Base-by-base conservation (phyloP, 495 filamentous ascomycete species). In the Penicillium macrosclerotiorum region DNA sequence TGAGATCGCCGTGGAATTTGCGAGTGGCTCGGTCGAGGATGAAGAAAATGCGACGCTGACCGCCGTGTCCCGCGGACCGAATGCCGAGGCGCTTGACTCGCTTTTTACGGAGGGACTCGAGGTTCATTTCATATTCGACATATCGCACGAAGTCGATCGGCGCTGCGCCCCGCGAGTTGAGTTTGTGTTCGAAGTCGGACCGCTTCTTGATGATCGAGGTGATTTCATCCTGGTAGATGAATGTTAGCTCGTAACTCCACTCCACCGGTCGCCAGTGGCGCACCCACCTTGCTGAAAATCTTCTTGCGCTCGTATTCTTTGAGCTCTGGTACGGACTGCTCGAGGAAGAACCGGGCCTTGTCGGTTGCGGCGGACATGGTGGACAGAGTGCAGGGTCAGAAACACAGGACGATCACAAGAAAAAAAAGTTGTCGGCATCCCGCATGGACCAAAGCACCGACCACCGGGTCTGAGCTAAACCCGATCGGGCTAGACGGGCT, bases 321-420 rank as follows among this genome's bases (percentile, higher is more conserved):
- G 27, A 98, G 80, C 63, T 96, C 90, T 5, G 91, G 88, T 26
- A 95, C 88, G 5, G 86, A 86, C 49, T 89, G 83, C 69, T 98
- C 93, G 33, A 97, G 76, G 63, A 85, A 96, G 68, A 90, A 96
- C 20, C 92, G 87, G 13, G 91, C 92, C 69, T 96, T 97, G 61
- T 98, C 94, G 49, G 85, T 87, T 31, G 89, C 81, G 33, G 79
- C 80, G 1, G 89, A 81, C 90, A 96, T 96, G 39, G 31, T 75
- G 51, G 51, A 25, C 16, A 42, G 22, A 20, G 33, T 55, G 37
- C n/a, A n/a, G n/a, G n/a, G n/a, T n/a, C n/a, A n/a, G n/a, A n/a
- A n/a, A n/a, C n/a, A n/a, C n/a, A n/a, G n/a, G n/a, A 23, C 14
- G 30, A 13, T 33, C 18, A 29, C 36, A 47, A 54, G 52, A 57